Evolutionary conservation across 306 rosid genomes (phyloP).

Genomic region (Potentilla sterilis): DNA sequence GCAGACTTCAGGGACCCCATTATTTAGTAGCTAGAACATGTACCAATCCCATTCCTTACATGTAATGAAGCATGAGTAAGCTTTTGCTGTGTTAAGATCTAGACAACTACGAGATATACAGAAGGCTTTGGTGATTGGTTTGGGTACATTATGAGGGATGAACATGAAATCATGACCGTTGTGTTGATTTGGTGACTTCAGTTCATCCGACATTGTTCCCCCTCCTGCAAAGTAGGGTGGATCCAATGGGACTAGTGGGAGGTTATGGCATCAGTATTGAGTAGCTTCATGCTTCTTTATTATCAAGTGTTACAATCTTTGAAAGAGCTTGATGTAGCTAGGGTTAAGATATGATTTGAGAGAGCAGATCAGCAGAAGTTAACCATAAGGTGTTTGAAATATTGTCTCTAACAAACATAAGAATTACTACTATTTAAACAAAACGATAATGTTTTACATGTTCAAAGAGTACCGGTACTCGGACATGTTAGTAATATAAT

Average conservation of each 20-base stretch:
- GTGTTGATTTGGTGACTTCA: not conserved
- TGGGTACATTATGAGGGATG: constrained; percentile 17
- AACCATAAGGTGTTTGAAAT: not conserved
- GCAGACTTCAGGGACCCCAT: not conserved
- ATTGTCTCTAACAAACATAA: not conserved
- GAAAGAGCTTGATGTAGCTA: not conserved
- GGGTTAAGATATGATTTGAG: not conserved
- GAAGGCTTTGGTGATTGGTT: constrained; percentile 13
- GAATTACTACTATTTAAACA: not conserved
- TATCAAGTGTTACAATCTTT: not conserved
- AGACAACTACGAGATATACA: not conserved
- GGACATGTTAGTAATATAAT: no score
- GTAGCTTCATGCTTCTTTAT: not conserved
- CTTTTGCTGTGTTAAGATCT: not conserved
- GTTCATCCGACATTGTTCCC: not conserved
- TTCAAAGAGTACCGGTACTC: no score
- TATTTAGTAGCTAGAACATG: not conserved
- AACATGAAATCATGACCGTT: constrained; percentile 22
- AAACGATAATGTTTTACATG: no score
- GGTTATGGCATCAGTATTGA: not conserved
- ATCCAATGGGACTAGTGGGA: not conserved
- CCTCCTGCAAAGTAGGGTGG: not conserved
- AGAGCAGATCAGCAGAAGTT: not conserved
- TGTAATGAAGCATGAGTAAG: not conserved
- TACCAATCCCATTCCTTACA: not conserved